Base-by-base conservation (phyloP, 768 basidiomycete genomes). In the Roridomyces roridus region DNA sequence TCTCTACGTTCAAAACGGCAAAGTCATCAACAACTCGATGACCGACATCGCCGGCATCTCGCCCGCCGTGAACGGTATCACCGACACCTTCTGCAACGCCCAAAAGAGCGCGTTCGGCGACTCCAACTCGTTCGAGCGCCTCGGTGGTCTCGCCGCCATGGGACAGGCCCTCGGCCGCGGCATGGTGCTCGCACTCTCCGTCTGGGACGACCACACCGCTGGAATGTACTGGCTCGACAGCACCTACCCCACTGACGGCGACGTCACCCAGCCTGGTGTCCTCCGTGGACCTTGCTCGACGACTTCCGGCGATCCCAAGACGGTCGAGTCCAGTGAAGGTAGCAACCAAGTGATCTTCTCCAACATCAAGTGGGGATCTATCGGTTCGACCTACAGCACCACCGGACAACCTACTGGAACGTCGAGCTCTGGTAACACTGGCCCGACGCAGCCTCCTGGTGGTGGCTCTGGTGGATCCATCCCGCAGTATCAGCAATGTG, bases 21-120 rank as follows among this genome's bases (percentile, higher is more conserved):
- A 68, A 39, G 78, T 84, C 66, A 80, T 82, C 74, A 70, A 72
- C 53, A 84, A 85, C 79, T 77, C 79, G 57, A 70, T 71, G 45
- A 68, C 70, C 67, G 79, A 74, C 71, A 69, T 85, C 68, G 59
- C 80, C 43, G 80, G 79, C 42, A 65, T 84, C 55, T 59, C 54
- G 57, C 46, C 58, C 35, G 46, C 66, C 41, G 71, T 62, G 67
- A 73, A 82, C 75, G 80, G 79, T 43, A 76, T 85, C 76, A 82
- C 78, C 59, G 74, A 76, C 59, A 64, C 65, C 41, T 83, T 76
- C 76, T 84, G 83, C 71, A 72, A 68, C 40, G 71, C 68, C 43
- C 79, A 82, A 68, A 83, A 83, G 74, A 67, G 60, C 6, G 68
- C 65, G 9, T 73, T 75, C 67, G 70, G 70, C 40, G 76, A 78